phyloP scores from a whole-genome alignment of 129 eudicot species.

The Flaveria brownii region DNA sequence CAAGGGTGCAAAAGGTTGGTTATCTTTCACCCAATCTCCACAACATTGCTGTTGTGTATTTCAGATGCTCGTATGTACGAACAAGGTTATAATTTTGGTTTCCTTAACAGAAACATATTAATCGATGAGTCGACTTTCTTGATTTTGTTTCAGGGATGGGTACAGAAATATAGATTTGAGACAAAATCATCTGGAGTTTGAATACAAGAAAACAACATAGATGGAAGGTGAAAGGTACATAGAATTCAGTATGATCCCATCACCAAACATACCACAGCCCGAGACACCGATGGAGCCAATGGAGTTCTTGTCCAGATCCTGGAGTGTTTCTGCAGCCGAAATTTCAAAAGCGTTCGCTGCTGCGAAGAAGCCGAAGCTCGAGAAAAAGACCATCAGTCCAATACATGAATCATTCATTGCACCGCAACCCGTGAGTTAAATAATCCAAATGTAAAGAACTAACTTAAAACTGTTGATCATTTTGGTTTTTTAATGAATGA shows the following conservation, averaged over 20 bases:
- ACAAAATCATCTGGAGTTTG: neutral
- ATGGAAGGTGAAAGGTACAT: conserved; percentile 39
- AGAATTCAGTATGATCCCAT: conserved; percentile 34
- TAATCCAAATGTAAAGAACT: neutral
- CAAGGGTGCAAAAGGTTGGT: conserved; percentile 1
- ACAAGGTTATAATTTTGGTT: neutral
- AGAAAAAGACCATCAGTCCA: conserved; percentile 22
- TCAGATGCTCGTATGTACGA: neutral
- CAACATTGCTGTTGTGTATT: neutral
- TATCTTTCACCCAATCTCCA: neutral
- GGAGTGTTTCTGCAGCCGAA: conserved; percentile 79
- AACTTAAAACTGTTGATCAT: neutral
- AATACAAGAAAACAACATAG: neutral
- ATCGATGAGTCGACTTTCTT: conserved; percentile 11
- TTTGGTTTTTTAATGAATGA: neutral
- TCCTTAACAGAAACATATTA: neutral
- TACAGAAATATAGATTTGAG: conserved; percentile 3
- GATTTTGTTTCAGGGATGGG: neutral
- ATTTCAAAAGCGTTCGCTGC: conserved; percentile 62
- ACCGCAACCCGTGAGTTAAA: conserved; percentile 47
- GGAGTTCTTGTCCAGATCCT: conserved; percentile 90
- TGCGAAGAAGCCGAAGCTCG: conserved; percentile 49
- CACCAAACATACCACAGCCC: conserved; percentile 41
- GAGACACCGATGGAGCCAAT: conserved; percentile 84
- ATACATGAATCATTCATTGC: conserved; percentile 46